Percentiles rank a stretch among this genome's conserved stretches.
These are phyloP conservation scores for Leccinellum luteum DNA, from an alignment of 768 basidiomycete genomes.

Conservation along the genomic window DNA sequence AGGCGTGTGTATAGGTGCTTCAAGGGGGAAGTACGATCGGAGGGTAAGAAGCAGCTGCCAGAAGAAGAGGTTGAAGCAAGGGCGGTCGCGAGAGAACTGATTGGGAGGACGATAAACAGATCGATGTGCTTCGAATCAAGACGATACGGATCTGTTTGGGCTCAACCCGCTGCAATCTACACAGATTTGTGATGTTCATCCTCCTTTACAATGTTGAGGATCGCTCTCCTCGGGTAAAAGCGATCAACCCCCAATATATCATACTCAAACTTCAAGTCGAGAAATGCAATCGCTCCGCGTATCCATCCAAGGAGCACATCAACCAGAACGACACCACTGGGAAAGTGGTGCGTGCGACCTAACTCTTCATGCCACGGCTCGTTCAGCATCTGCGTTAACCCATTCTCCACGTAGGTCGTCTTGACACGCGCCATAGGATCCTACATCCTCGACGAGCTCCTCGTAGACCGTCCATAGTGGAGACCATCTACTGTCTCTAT, in stretches of 20 bases:
- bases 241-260: conserved; percentile 30
- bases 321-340: conserved; percentile 9
- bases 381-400: background rate
- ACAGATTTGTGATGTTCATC: conserved; percentile 39
- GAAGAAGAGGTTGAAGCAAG: conserved; percentile 14
- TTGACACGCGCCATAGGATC: conserved; percentile 56
- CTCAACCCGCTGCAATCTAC: conserved; percentile 54
- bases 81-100: conserved; percentile 10
- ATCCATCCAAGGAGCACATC: background rate
- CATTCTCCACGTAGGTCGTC: conserved; percentile 21
- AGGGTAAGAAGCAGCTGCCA: conserved; percentile 15
- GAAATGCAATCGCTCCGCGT: conserved; percentile 31
- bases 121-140: conserved; percentile 16
- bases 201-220: conserved; percentile 31
- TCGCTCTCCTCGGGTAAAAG: conserved; percentile 34
- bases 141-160: conserved; percentile 45
- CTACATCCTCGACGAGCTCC: conserved; percentile 47
- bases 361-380: background rate
- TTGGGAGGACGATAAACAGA: conserved; percentile 22
- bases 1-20: conserved; percentile 38
- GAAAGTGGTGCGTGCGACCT: conserved; percentile 14
- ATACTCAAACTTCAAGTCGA: conserved; percentile 50
- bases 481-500: conserved; percentile 47
- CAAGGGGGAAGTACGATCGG: conserved; percentile 37
- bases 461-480: conserved; percentile 34